Percentiles rank a stretch among this genome's conserved stretches.
Conservation (phyloP, 2,329 filamentous ascomycete species). For the Acrodontium crateriforme region DNA sequence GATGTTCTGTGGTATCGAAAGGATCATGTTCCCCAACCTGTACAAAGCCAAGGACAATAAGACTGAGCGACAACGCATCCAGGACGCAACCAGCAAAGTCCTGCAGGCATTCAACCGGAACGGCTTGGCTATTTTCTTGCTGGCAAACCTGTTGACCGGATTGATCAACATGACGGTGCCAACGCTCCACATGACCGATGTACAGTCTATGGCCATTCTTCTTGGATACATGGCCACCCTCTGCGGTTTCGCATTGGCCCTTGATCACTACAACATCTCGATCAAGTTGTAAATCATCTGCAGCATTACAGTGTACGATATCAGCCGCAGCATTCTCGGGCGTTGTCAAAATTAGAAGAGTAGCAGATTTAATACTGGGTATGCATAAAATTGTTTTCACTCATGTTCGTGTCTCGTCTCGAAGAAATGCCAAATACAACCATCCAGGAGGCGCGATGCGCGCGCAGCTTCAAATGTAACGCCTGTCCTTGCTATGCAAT, state of each 20-base stretch:
- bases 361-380: too few relatives aligned
- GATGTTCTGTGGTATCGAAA: slow-evolving; percentile 65
- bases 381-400: too few relatives aligned
- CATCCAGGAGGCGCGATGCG: too few relatives aligned
- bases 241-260: slow-evolving; percentile 50
- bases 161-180: slow-evolving; percentile 75
- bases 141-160: slow-evolving; percentile 82
- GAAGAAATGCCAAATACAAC: too few relatives aligned
- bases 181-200: slow-evolving; percentile 57
- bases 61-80: slow-evolving; percentile 50
- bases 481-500: too few relatives aligned
- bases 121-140: slow-evolving; percentile 68
- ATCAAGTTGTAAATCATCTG: slow-evolving; percentile 59
- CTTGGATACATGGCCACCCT: slow-evolving; percentile 56
- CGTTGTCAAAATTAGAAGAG: too few relatives aligned
- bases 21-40: slow-evolving; percentile 59
- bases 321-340: too few relatives aligned
- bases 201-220: slow-evolving; percentile 59
- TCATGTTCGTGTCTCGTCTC: too few relatives aligned
- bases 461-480: too few relatives aligned
- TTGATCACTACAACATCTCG: slow-evolving; percentile 53
- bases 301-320: too few relatives aligned
- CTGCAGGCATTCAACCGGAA: slow-evolving; percentile 78
- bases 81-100: slow-evolving; percentile 64
- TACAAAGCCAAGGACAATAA: slow-evolving; percentile 42